Percentiles rank a stretch among this genome's conserved stretches.
These are phyloP conservation scores for Heliamphora pulchella DNA, from an alignment of 179 eudicot genomes.

Conservation along the genomic window DNA sequence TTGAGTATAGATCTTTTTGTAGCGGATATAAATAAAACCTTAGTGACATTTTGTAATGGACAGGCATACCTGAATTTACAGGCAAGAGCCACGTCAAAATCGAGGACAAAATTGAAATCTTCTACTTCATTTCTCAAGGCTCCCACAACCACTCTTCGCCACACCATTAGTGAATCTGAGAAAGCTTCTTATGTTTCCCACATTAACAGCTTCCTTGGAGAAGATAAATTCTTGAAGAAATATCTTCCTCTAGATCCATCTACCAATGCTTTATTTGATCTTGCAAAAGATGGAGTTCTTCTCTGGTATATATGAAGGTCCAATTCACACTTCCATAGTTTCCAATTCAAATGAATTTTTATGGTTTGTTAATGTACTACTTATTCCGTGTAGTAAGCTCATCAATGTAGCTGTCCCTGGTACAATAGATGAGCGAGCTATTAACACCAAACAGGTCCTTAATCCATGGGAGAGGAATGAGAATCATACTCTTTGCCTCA, in stretches of 20 bases:
- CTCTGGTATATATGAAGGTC: conserved; percentile 42
- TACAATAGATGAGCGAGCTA: conserved; percentile 92
- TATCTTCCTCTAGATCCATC: conserved; percentile 84
- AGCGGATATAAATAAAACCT: neutral
- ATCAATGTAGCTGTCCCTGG: conserved; percentile 97
- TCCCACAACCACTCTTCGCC: conserved; percentile 85
- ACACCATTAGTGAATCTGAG: conserved; percentile 98
- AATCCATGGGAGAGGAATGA: conserved; percentile 99
- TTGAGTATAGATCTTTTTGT: neutral
- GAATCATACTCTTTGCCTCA: conserved; percentile 88
- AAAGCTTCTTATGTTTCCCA: conserved; percentile 92
- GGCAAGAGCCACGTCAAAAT: conserved; percentile 6
- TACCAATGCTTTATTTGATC: conserved; percentile 86
- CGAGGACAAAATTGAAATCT: conserved; percentile 1
- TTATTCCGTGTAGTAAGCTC: conserved; percentile 66
- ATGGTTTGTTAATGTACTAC: conserved; percentile 7
- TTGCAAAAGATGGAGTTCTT: conserved; percentile 94
- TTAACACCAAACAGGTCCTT: conserved; percentile 75
- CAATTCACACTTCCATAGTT: neutral
- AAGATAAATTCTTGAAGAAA: conserved; percentile 71
- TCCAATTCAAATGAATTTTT: neutral
- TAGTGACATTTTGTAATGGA: neutral
- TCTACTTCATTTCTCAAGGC: conserved; percentile 73
- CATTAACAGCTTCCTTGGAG: conserved; percentile 82
- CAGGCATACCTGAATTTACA: conserved; percentile 11